Evolutionary conservation across 2,329 filamentous ascomycete genomes (phyloP), one percentile per base, ranked within the genome.

Genomic region (Dryadomyces sulphureus): DNA sequence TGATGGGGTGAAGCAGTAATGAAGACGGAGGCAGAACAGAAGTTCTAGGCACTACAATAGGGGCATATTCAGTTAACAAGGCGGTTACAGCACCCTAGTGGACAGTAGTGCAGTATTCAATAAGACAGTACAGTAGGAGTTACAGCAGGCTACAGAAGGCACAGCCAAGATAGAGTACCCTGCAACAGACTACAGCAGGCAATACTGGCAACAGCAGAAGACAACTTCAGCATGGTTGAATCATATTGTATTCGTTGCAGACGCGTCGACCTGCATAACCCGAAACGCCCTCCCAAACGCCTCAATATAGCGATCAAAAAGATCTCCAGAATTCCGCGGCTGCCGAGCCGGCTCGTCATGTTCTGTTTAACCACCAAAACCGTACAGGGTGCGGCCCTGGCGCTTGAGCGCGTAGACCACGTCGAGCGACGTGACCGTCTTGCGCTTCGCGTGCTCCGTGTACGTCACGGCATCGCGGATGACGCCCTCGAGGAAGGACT

Each of bases 381-480:
- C 84, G 75, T 89, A 90, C 55, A 89, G 81, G 62, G 84, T 84
- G 61, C 82, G 74, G 62, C 77, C 77, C 68, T 81, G 77, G 64
- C 77, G 70, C 73, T 81, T 81, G 55, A 81, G 69, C 40, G 76
- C 76, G 55, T 80, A 81, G 63, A 80, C 77, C 21, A 81, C 77
- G 55, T 81, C 77, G 41, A 80, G 73, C 9, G 77, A 80, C 30
- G 77, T 84, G 64, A 85, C 81, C 14, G 81, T 84, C 79, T 84
- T 84, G 67, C 81, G 78, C 77, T 84, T 85, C 68, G 81, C 81
- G 69, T 84, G 80, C 70, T 84, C 80, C 47, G 80, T 84, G 71
- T 84, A 84, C 61, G 80, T 84, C 67, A 84, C 80, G 53, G 80
- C 80, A 54, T 84, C 80, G 64, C 80, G 80, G 60, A 84, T 84